Percentiles rank a stretch among this genome's conserved stretches.
Conservation (phyloP, 129 eudicot genomes). For the Tanacetum coccineum region DNA sequence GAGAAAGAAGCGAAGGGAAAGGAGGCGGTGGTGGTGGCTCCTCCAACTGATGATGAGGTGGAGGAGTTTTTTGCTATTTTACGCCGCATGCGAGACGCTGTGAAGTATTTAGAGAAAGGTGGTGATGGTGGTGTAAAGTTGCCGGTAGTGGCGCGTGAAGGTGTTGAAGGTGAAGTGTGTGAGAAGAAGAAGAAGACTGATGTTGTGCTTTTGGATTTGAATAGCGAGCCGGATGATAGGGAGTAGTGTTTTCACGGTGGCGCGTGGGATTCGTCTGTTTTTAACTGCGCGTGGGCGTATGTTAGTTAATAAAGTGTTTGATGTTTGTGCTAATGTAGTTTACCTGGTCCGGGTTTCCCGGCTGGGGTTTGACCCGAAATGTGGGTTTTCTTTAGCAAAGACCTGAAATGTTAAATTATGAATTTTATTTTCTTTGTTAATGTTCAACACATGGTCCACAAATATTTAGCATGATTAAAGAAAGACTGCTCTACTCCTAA, state of each 20-base stretch:
- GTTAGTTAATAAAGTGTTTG: background rate
- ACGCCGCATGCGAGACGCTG: slow-evolving; percentile 27
- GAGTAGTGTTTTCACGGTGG: slow-evolving; percentile 13
- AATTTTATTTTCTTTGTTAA: background rate
- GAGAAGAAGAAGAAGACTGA: slow-evolving; percentile 10
- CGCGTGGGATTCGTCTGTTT: slow-evolving; percentile 13
- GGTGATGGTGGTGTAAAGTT: slow-evolving; percentile 11
- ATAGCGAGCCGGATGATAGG: slow-evolving; percentile 21
- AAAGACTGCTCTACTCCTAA: background rate
- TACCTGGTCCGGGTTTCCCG: slow-evolving; percentile 21
- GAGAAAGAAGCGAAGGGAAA: slow-evolving; percentile 6
- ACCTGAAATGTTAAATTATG: background rate
- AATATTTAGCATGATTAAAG: background rate
- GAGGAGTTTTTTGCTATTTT: slow-evolving; percentile 54
- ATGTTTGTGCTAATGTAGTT: slow-evolving; percentile 25
- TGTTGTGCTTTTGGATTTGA: slow-evolving; percentile 27
- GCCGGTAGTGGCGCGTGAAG: slow-evolving; percentile 16
- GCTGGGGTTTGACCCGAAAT: slow-evolving; percentile 21
- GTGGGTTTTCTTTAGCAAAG: background rate
- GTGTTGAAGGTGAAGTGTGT: background rate
- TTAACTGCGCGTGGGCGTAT: slow-evolving; percentile 8
- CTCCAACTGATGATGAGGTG: slow-evolving; percentile 59
- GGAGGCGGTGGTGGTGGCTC: slow-evolving; percentile 26
- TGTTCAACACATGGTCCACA: background rate
- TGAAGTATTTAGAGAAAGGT: slow-evolving; percentile 37